Evolutionary conservation across 805 yeast genomes (phyloP).

Genomic region (Saccharomycopsis babjevae): DNA sequence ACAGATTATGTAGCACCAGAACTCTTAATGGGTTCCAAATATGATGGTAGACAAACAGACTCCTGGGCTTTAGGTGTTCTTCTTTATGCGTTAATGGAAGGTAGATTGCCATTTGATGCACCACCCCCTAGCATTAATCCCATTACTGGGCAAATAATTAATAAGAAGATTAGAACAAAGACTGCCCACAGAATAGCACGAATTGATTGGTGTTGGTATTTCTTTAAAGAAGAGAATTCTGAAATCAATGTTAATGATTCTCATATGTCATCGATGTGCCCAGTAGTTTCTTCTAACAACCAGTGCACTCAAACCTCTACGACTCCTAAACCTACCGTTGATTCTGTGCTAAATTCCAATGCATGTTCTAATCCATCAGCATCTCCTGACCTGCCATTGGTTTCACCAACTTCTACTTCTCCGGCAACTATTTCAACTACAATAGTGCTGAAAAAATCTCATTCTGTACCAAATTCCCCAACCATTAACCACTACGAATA

Average conservation of each 20-base stretch:
- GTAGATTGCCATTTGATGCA: constrained; percentile 85
- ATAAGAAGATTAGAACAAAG: constrained; percentile 38
- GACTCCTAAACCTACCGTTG: not conserved
- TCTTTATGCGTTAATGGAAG: constrained; percentile 75
- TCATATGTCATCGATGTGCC: not conserved
- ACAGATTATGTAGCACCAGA: constrained; percentile 97
- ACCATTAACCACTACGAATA: constrained; percentile 18
- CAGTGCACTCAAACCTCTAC: not conserved
- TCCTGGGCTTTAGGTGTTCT: constrained; percentile 94
- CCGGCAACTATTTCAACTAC: not conserved
- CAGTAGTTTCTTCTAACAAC: not conserved
- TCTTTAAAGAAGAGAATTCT: constrained; percentile 29
- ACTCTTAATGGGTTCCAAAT: constrained; percentile 76
- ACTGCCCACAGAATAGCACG: constrained; percentile 86
- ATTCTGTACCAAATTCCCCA: constrained; percentile 4
- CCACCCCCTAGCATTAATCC: constrained; percentile 42
- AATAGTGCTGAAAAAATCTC: not conserved
- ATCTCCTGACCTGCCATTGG: not conserved
- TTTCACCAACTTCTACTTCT: not conserved
- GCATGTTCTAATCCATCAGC: not conserved
- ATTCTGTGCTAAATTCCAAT: not conserved
- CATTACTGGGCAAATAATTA: constrained; percentile 25
- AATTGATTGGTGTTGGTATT: constrained; percentile 83
- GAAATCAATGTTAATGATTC: constrained; percentile 1
- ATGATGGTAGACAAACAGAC: constrained; percentile 86